These are phyloP conservation scores for Tephrocybe rancida DNA, from an alignment of 768 basidiomycete genomes.

Conservation along the genomic window DNA sequence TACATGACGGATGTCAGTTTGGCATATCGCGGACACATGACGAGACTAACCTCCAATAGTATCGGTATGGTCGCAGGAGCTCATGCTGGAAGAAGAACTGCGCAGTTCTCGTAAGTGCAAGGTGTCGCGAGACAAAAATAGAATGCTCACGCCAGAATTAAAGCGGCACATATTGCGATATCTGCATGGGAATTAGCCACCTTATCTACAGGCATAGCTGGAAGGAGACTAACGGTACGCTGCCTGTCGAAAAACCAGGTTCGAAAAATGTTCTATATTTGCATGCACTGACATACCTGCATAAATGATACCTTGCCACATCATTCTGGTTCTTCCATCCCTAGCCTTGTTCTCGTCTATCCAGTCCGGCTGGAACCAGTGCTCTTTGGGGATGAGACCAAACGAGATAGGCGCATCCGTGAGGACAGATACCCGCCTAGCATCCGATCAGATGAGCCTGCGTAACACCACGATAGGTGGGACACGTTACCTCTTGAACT, in stretches of 20 bases:
- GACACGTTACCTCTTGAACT: conserved; percentile 63
- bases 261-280: conserved; percentile 2
- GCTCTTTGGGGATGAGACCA: conserved; percentile 71
- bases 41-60: conserved; percentile 70
- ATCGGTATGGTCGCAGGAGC: conserved; percentile 73
- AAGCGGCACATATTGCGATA: conserved; percentile 97
- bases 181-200: conserved; percentile 28
- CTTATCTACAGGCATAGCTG: neutral
- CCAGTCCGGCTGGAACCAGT: conserved; percentile 83
- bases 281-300: conserved; percentile 41
- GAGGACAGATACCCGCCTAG: conserved; percentile 41
- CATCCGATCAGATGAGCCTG: neutral
- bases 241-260: conserved; percentile 44
- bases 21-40: neutral
- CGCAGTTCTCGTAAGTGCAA: neutral
- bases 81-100: conserved; percentile 87
- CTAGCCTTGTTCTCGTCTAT: conserved; percentile 73
- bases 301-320: conserved; percentile 62
- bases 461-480: neutral
- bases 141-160: conserved; percentile 76
- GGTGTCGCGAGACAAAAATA: neutral
- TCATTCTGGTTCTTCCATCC: conserved; percentile 62
- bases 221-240: conserved; percentile 59
- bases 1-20: conserved; percentile 21
- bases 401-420: conserved; percentile 64